Percentiles rank a stretch among this genome's conserved stretches.
Evolutionary conservation across 106 monocot genomes (phyloP).

Genomic region (Allium fistulosum): DNA sequence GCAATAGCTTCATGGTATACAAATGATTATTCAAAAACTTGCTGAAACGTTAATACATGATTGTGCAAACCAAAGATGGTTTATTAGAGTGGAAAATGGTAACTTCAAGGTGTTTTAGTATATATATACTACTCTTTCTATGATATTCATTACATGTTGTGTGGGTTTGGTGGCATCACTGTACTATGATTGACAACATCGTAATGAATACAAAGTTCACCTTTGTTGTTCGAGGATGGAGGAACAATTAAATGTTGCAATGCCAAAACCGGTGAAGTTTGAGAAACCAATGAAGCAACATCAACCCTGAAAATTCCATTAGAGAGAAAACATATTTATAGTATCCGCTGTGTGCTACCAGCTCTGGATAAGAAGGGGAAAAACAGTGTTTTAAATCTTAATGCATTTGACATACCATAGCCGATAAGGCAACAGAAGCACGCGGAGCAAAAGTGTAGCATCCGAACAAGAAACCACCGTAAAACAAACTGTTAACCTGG

Average conservation of each 20-base stretch:
- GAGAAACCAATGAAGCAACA: constrained; percentile 63
- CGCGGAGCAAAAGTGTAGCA: constrained; percentile 66
- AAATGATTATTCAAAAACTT: no score
- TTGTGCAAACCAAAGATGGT: no score
- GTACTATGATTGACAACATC: no score
- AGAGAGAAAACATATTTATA: neutral
- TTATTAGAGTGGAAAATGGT: no score
- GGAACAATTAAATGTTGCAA: constrained; percentile 58
- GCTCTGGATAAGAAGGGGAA: neutral
- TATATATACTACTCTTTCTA: no score
- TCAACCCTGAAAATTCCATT: constrained; percentile 46
- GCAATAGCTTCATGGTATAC: no score
- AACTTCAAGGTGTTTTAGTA: no score
- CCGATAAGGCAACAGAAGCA: constrained; percentile 77
- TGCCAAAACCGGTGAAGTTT: constrained; percentile 54
- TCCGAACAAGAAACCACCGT: constrained; percentile 92
- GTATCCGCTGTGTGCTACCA: neutral
- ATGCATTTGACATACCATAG: constrained; percentile 47
- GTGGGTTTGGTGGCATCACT: no score
- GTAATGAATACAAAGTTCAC: constrained; percentile 3
- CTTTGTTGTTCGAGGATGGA: constrained; percentile 6
- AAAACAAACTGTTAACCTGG: constrained; percentile 78
- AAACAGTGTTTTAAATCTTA: neutral
- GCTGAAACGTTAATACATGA: no score
- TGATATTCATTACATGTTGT: no score